Evolutionary conservation across 2,329 filamentous ascomycete genomes (phyloP).

Genomic region (Trichoderma oligosporum): DNA sequence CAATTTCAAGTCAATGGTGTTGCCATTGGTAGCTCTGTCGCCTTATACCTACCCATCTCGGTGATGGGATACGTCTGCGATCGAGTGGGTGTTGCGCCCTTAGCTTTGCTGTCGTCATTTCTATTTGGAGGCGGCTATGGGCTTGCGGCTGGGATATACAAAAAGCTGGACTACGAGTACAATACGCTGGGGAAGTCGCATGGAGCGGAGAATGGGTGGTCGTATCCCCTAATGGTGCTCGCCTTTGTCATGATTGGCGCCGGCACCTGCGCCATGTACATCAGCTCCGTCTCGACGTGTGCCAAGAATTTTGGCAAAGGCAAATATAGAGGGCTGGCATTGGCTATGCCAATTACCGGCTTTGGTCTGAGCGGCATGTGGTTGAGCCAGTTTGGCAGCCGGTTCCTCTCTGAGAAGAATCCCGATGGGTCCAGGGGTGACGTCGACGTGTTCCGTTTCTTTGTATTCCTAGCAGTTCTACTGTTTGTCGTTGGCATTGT

Average conservation of each 20-base stretch:
- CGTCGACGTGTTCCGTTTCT: constrained; percentile 78
- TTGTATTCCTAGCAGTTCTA: constrained; percentile 75
- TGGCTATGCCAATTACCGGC: constrained; percentile 85
- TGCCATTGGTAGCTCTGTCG: constrained; percentile 79
- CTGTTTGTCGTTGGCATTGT: constrained; percentile 67
- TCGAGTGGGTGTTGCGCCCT: constrained; percentile 72
- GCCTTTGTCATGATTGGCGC: constrained; percentile 80
- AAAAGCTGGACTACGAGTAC: constrained; percentile 47
- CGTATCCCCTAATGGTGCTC: constrained; percentile 77
- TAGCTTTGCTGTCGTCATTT: constrained; percentile 67
- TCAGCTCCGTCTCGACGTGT: constrained; percentile 86
- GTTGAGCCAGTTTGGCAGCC: constrained; percentile 82
- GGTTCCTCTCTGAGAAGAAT: constrained; percentile 66
- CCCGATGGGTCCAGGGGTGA: constrained; percentile 61
- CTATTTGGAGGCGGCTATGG: constrained; percentile 81
- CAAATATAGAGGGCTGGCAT: constrained; percentile 79
- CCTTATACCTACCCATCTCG: constrained; percentile 89
- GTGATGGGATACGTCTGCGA: constrained; percentile 90
- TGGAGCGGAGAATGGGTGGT: constrained; percentile 52
- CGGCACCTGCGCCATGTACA: constrained; percentile 84
- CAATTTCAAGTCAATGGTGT: constrained; percentile 91
- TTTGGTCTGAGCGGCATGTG: constrained; percentile 96
- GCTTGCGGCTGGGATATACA: constrained; percentile 75
- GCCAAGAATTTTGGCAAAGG: constrained; percentile 97
- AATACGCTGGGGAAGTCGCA: constrained; percentile 33